Evolutionary conservation across 1,139 yeast species (phyloP).

Genomic region (Lodderomyces jiufengensis): DNA sequence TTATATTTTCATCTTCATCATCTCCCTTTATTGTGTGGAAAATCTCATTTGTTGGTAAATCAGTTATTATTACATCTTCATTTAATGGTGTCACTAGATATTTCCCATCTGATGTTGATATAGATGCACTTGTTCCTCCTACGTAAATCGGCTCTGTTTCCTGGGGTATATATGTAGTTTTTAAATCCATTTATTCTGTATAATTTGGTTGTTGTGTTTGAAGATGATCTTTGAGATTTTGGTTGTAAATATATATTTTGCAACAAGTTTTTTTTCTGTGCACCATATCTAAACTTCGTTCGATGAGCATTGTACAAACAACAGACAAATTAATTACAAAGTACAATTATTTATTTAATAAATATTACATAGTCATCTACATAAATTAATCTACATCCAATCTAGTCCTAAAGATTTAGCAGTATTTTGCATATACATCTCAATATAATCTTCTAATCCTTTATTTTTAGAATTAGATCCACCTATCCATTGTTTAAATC

Average conservation of each 20-base stretch:
- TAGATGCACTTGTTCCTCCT: slow-evolving; percentile 75
- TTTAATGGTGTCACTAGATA: slow-evolving; percentile 75
- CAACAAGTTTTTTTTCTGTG: slow-evolving; percentile 2
- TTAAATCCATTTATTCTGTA: slow-evolving; percentile 18
- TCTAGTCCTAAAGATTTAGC: slow-evolving; percentile 43
- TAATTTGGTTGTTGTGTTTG: too few species aligned
- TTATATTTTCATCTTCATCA: slow-evolving; percentile 61
- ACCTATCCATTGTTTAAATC: slow-evolving; percentile 39
- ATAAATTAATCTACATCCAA: slow-evolving; percentile 12
- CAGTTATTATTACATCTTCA: slow-evolving; percentile 72
- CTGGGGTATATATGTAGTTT: slow-evolving; percentile 30
- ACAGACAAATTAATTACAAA: too few species aligned
- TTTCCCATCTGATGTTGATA: slow-evolving; percentile 56
- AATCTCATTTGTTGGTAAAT: slow-evolving; percentile 54
- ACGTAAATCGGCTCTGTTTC: slow-evolving; percentile 70
- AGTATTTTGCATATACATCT: slow-evolving; percentile 38
- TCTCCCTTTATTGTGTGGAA: slow-evolving; percentile 76
- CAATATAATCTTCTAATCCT: slow-evolving; percentile 49
- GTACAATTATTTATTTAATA: too few species aligned
- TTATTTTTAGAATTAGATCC: slow-evolving; percentile 31
- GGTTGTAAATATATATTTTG: neutral
- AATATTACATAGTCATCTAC: too few species aligned
- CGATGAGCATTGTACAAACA: too few species aligned
- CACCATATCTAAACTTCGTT: too few species aligned
- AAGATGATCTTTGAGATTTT: slow-evolving; percentile 19